Percentiles rank a stretch among this genome's conserved stretches.
phyloP scores from a whole-genome alignment of 2,329 filamentous ascomycete genomes.

The Xylariaceae sp. region DNA sequence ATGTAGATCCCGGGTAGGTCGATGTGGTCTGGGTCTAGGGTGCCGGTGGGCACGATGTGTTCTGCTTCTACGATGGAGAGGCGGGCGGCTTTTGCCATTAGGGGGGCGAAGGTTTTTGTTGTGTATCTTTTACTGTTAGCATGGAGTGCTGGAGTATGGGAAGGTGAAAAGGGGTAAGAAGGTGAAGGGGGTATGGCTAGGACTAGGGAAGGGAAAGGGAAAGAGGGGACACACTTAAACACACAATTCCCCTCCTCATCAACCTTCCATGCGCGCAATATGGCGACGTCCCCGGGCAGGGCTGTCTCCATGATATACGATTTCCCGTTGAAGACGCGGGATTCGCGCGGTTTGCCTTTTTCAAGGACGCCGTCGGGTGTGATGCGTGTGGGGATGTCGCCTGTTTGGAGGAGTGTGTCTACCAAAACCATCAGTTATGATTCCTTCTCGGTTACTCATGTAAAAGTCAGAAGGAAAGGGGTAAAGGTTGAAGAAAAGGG shows the following conservation, averaged over 20 bases:
- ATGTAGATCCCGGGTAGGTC: constrained; percentile 80
- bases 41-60: constrained; percentile 70
- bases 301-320: constrained; percentile 73
- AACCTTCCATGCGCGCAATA: constrained; percentile 69
- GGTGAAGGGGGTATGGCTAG: too few species aligned
- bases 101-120: constrained; percentile 66
- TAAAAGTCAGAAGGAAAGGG: too few species aligned
- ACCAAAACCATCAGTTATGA: background rate
- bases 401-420: constrained; percentile 62
- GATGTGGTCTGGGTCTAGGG: constrained; percentile 67
- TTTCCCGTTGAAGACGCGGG: constrained; percentile 66
- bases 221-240: constrained; percentile 58
- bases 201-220: too few species aligned
- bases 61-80: constrained; percentile 81
- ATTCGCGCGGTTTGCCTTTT: constrained; percentile 61
- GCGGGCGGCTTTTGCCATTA: constrained; percentile 77
- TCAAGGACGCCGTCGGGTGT: constrained; percentile 56
- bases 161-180: too few species aligned
- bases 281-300: constrained; percentile 69
- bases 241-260: constrained; percentile 74
- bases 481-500: background rate
- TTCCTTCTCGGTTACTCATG: too few species aligned
- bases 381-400: constrained; percentile 61
- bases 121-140: constrained; percentile 48
- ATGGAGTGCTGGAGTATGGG: background rate